Conservation (phyloP, 2,329 filamentous ascomycete species). For the Polytolypa hystricis region DNA sequence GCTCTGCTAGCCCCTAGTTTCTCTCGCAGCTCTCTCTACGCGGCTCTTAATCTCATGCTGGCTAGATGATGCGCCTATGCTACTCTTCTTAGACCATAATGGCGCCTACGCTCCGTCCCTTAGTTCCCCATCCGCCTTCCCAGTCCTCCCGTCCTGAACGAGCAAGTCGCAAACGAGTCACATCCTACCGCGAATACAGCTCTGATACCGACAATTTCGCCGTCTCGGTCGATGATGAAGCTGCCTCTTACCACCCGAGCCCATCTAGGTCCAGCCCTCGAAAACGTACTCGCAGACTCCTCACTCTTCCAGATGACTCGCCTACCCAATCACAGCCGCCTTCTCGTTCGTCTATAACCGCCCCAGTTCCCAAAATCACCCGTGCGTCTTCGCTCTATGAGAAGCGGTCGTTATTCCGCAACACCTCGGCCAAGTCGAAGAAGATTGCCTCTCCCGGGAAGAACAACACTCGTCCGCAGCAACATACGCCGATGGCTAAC, state of each 20-base stretch:
- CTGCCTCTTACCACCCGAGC: too few relatives aligned
- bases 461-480: constrained; percentile 1
- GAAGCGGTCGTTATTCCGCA: constrained; percentile 9
- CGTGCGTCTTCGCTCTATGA: constrained; percentile 6
- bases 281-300: constrained; percentile 3
- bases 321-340: background rate
- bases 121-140: constrained; percentile 6
- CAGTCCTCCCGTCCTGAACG: constrained; percentile 24
- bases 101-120: constrained; percentile 20
- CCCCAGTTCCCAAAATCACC: constrained; percentile 2
- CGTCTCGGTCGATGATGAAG: too few relatives aligned
- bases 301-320: background rate
- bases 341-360: background rate
- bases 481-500: constrained; percentile 10
- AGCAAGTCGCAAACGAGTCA: constrained; percentile 24
- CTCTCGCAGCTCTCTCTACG: too few relatives aligned
- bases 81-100: too few relatives aligned
- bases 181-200: constrained; percentile 31
- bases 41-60: constrained; percentile 9
- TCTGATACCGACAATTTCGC: too few relatives aligned
- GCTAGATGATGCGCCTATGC: constrained; percentile 6
- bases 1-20: too few relatives aligned
- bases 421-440: constrained; percentile 7
- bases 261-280: too few relatives aligned
- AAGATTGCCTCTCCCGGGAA: constrained; percentile 7